Base-by-base conservation (phyloP, 805 yeast genomes). In the Candida tammaniensis region DNA sequence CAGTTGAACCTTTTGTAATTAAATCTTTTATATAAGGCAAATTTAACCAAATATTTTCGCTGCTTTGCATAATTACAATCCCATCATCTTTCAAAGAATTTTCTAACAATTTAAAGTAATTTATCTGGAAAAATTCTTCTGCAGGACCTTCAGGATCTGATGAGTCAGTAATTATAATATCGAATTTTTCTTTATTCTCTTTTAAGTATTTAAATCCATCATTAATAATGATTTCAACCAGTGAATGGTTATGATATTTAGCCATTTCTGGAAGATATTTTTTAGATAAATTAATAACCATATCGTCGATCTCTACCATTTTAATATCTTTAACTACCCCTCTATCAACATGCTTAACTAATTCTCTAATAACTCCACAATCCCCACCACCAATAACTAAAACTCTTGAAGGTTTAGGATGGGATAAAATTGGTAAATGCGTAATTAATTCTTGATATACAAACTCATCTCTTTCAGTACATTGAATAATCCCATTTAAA, bases 141-240 rank as follows among this genome's bases (percentile, higher is more conserved):
- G 97, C 97, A 5, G 97, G 97, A 3, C 93, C 96, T 49, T 88
- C 96, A 1, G 96, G 96, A 58, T 88, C 97, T 2, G 94, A 82
- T 2, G 95, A 85, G 57, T 88, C 97, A 12, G 95, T 85, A 41
- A 88, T 86, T 39, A 88, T 85, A 20, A 89, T 81, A 57, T 88
- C 96, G 53, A 70, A 88, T 46, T 74, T 74, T 15, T 55, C 49
- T 9, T 64, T 16, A 13, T 47, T 41, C 22, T 47, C 38, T 40
- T 78, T 70, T 46, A 88, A 68, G 55, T 61, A 88, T 58, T 86
- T 70, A 66, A 88, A 88, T 2, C 97, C 97, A 62, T 88, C 97
- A 35, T 78, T 77, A 33, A 88, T 69, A 35, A 77, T 68, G 9
- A 88, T 75, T 20, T 74, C 65, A 11, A 84, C 87, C 39, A 78